A percentile compares a stretch with the other conserved stretches of the same genome.
These are phyloP conservation scores for Microsporum ferrugineum DNA, from an alignment of 2,329 filamentous ascomycete genomes.

Conservation along the genomic window DNA sequence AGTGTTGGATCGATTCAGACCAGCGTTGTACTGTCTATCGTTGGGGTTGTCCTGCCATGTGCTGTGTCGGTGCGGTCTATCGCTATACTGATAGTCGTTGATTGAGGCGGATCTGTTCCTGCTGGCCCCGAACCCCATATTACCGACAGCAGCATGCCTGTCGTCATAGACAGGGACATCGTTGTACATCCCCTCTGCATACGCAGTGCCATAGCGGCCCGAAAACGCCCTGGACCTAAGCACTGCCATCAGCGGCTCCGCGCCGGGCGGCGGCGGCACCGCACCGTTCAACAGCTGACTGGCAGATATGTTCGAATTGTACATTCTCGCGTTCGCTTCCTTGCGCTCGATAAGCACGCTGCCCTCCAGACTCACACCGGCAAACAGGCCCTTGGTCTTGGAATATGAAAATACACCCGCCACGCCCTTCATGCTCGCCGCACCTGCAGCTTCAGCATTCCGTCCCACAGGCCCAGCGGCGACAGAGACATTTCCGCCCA, in stretches of 20 bases:
- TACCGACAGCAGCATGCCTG: constrained; percentile 48
- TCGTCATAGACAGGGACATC: constrained; percentile 84
- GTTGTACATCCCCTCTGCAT: constrained; percentile 71
- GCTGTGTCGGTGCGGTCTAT: constrained; percentile 37
- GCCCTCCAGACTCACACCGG: constrained; percentile 87
- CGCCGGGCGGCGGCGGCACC: constrained; percentile 66
- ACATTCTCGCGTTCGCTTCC: constrained; percentile 95
- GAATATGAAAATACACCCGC: constrained; percentile 93
- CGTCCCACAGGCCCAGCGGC: constrained; percentile 87
- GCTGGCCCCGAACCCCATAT: constrained; percentile 67
- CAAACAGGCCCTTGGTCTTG: constrained; percentile 95
- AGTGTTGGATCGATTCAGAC: constrained; percentile 25
- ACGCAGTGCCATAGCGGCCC: constrained; percentile 43
- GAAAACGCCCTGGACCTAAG: constrained; percentile 77
- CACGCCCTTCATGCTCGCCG: constrained; percentile 77
- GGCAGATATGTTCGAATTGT: constrained; percentile 71
- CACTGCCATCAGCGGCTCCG: constrained; percentile 72
- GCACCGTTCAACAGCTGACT: constrained; percentile 67
- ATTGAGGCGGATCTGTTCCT: constrained; percentile 41
- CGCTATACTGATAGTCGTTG: constrained; percentile 46
- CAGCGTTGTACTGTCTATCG: constrained; percentile 26
- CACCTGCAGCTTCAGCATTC: constrained; percentile 91
- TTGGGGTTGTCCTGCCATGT: constrained; percentile 42
- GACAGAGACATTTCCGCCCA: constrained; percentile 92
- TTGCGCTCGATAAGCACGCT: constrained; percentile 86